Percentiles rank a stretch among this genome's conserved stretches.
Evolutionary conservation across 2,329 filamentous ascomycete species (phyloP).

Genomic region (Cladosporium cucumerinum): DNA sequence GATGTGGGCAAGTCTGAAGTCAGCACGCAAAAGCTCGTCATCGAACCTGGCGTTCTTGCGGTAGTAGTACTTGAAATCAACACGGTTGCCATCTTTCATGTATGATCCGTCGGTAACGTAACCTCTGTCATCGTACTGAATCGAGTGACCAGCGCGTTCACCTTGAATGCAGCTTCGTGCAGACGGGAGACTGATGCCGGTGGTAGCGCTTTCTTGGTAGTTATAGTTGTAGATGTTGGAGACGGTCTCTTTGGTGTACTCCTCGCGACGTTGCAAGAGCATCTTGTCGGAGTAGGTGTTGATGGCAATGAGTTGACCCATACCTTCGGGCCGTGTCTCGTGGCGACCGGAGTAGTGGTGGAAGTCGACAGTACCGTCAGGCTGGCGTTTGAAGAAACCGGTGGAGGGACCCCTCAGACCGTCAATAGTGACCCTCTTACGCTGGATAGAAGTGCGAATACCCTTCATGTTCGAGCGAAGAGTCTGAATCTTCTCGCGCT

Average conservation of each 20-base stretch:
- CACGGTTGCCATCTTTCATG: slow-evolving; percentile 50
- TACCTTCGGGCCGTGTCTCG: slow-evolving; percentile 45
- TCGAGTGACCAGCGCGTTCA: slow-evolving; percentile 44
- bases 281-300: slow-evolving; percentile 50
- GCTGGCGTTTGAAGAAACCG: slow-evolving; percentile 45
- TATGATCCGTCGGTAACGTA: slow-evolving; percentile 54
- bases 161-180: slow-evolving; percentile 47
- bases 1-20: slow-evolving; percentile 53
- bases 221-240: slow-evolving; percentile 52
- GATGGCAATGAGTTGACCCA: slow-evolving; percentile 42
- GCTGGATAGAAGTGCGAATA: slow-evolving; percentile 47
- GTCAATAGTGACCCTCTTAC: slow-evolving; percentile 45
- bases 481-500: slow-evolving; percentile 46
- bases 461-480: slow-evolving; percentile 51
- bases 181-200: slow-evolving; percentile 36
- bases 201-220: slow-evolving; percentile 38
- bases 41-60: slow-evolving; percentile 53
- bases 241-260: slow-evolving; percentile 43
- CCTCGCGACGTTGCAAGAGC: slow-evolving; percentile 43
- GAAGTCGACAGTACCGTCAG: slow-evolving; percentile 34
- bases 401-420: slow-evolving; percentile 49
- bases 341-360: slow-evolving; percentile 37
- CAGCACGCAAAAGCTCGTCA: slow-evolving; percentile 55
- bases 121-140: slow-evolving; percentile 53
- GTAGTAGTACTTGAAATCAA: slow-evolving; percentile 55